Percentiles rank a stretch among this genome's conserved stretches.
Conservation (phyloP, 768 basidiomycete genomes). For the Grammothele lineata region DNA sequence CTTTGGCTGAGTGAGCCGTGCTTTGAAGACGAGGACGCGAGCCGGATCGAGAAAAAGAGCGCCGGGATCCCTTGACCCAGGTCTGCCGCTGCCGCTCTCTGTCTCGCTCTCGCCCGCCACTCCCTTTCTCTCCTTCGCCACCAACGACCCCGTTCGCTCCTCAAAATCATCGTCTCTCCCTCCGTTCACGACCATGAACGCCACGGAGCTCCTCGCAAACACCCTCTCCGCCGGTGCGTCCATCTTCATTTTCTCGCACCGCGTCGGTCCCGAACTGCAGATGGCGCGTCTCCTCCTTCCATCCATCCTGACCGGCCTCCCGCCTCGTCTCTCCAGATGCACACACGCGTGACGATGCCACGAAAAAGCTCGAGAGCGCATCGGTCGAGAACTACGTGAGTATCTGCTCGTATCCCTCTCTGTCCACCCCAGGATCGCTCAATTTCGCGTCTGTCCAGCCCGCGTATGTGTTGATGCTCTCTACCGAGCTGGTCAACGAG, state of each 20-base stretch:
- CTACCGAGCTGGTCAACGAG: constrained; percentile 80
- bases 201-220: constrained; percentile 85
- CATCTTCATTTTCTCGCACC: constrained; percentile 29
- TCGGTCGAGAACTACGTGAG: constrained; percentile 87
- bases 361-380: constrained; percentile 83
- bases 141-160: not conserved
- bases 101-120: not conserved
- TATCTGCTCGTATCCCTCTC: constrained; percentile 17
- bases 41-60: not conserved
- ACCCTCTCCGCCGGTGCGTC: constrained; percentile 84
- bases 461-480: constrained; percentile 90
- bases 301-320: constrained; percentile 19
- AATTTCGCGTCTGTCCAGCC: constrained; percentile 50
- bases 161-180: constrained; percentile 13
- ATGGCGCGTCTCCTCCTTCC: constrained; percentile 10
- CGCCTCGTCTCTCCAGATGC: constrained; percentile 54
- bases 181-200: constrained; percentile 66
- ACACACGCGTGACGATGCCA: constrained; percentile 87
- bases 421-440: constrained; percentile 3
- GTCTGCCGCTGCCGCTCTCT: not conserved
- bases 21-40: not conserved
- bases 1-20: too few species aligned
- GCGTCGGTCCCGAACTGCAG: constrained; percentile 7
- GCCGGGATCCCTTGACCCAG: constrained; percentile 22
- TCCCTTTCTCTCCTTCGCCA: not conserved